Conservation (phyloP, 768 basidiomycete species). For the Neoboletus subvelutipes region DNA sequence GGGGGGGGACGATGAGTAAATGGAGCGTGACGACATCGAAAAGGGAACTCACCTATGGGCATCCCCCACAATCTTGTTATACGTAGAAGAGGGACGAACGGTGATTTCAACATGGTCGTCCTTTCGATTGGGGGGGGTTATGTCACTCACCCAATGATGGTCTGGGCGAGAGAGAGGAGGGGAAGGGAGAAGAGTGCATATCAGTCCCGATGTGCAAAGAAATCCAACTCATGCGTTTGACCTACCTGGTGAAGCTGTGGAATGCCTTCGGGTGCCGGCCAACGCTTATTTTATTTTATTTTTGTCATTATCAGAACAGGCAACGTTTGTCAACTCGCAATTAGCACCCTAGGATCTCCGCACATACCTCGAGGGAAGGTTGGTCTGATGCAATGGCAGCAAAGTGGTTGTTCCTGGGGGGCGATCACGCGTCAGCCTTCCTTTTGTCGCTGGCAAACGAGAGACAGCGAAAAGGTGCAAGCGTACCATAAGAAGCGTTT, state of each 20-base stretch:
- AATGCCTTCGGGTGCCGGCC: constrained; percentile 48
- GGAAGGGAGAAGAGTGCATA: neutral
- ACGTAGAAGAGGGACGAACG: too few relatives aligned
- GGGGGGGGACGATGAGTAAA: neutral
- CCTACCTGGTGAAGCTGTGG: constrained; percentile 56
- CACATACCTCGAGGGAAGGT: constrained; percentile 59
- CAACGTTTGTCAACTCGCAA: neutral
- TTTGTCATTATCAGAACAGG: neutral
- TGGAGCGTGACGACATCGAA: neutral
- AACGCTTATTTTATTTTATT: constrained; percentile 37
- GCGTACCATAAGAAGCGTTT: constrained; percentile 68
- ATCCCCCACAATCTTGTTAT: constrained; percentile 60
- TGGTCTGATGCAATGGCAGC: constrained; percentile 69
- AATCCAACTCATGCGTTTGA: neutral
- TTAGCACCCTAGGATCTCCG: neutral
- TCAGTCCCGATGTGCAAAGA: neutral
- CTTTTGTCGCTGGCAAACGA: neutral
- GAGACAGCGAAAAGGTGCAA: neutral
- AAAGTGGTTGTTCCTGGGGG: constrained; percentile 67
- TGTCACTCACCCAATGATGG: constrained; percentile 53
- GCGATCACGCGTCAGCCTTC: neutral
- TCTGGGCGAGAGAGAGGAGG: constrained; percentile 33
- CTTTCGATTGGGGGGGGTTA: too few relatives aligned
- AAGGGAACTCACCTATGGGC: constrained; percentile 54
- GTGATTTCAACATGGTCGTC: neutral